phyloP scores from a whole-genome alignment of 495 filamentous ascomycete genomes.

The Penicillium maclennaniae region DNA sequence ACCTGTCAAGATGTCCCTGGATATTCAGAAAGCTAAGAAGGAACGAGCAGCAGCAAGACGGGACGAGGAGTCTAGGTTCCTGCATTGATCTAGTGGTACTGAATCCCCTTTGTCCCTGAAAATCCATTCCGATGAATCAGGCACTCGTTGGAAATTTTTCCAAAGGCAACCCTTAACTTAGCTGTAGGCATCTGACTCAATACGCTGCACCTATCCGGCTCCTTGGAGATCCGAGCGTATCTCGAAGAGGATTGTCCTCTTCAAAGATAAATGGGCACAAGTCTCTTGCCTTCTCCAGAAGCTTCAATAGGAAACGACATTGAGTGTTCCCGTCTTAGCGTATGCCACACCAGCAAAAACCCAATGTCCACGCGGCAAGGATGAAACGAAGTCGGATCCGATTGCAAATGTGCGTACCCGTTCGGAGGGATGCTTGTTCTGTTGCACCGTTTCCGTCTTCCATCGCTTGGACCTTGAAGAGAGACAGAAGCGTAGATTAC shows the following conservation, averaged over 20 bases:
- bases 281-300: not conserved
- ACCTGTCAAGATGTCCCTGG: conserved; percentile 44
- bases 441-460: conserved; percentile 21
- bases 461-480: not conserved
- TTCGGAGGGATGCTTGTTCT: conserved; percentile 23
- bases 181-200: not conserved
- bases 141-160: not conserved
- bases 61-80: conserved; percentile 15
- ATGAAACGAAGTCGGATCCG: conserved; percentile 26
- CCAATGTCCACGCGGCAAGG: conserved; percentile 12
- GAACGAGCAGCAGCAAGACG: conserved; percentile 19
- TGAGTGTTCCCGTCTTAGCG: no score
- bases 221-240: not conserved
- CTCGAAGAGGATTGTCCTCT: conserved; percentile 1
- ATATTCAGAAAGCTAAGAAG: conserved; percentile 43
- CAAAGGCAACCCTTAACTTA: not conserved
- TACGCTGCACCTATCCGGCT: conserved; percentile 8
- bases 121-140: not conserved
- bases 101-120: not conserved
- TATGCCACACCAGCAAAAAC: not conserved
- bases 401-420: conserved; percentile 20
- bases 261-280: not conserved
- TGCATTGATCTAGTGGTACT: not conserved
- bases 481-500: not conserved
- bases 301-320: not conserved